These are phyloP conservation scores for Rubia yunnanensis DNA, from an alignment of 257 asterid species.

Conservation along the genomic window DNA sequence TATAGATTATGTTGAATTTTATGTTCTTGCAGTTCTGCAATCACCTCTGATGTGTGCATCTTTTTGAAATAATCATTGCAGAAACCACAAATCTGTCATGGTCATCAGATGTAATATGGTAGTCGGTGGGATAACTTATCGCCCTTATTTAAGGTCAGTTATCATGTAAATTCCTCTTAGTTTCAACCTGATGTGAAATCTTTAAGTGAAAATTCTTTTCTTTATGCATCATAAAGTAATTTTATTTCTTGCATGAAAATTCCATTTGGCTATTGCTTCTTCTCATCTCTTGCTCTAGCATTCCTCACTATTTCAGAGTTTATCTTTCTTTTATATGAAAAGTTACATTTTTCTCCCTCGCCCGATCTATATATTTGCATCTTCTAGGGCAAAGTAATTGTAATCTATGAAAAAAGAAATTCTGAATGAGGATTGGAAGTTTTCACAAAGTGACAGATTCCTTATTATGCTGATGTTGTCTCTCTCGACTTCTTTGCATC, in stretches of 20 bases:
- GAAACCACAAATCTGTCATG: constrained; percentile 95
- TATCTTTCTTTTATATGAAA: neutral
- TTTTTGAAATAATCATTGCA: constrained; percentile 24
- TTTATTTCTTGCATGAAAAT: neutral
- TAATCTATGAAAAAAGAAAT: neutral
- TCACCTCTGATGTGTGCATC: neutral
- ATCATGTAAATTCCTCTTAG: neutral
- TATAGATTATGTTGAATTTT: neutral
- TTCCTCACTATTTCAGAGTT: neutral
- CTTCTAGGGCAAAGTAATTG: neutral
- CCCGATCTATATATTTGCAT: neutral
- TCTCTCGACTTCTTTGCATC: neutral
- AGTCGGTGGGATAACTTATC: constrained; percentile 97
- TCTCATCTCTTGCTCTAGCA: neutral
- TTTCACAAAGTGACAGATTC: neutral
- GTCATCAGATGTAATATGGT: constrained; percentile 72
- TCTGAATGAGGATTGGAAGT: too few species aligned
- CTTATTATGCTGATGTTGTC: neutral
- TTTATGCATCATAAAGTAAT: neutral
- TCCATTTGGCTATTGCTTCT: too few species aligned
- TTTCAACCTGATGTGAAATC: neutral
- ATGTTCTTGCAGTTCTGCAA: neutral
- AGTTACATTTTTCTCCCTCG: neutral
- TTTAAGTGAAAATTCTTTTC: neutral
- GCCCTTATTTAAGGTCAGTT: constrained; percentile 74